Percentiles rank a stretch among this genome's conserved stretches.
Conservation (phyloP, 306 rosid species). For the Lablab purpureus region DNA sequence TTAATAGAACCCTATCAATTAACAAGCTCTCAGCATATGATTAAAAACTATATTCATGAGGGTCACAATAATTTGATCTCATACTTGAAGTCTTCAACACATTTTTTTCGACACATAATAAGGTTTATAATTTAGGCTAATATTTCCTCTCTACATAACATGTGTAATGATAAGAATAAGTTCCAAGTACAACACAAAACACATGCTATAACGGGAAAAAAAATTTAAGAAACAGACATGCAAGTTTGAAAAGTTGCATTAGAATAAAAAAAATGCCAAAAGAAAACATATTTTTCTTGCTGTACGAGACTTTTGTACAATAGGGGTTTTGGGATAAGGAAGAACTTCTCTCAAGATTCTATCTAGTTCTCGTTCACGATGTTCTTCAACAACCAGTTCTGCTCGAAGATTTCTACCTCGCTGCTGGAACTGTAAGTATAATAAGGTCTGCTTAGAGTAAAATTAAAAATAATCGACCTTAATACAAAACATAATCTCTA, state of each 20-base stretch:
- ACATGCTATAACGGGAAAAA: slow-evolving; percentile 10
- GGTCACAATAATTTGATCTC: too few relatives aligned
- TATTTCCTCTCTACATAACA: too few relatives aligned
- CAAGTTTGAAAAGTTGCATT: slow-evolving; percentile 31
- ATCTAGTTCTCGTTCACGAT: slow-evolving; percentile 79
- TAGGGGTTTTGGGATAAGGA: slow-evolving; percentile 81
- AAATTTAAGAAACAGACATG: slow-evolving; percentile 3
- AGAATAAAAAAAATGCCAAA: slow-evolving; percentile 6
- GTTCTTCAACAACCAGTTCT: slow-evolving; percentile 92
- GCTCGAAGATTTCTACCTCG: slow-evolving; percentile 81
- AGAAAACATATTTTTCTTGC: slow-evolving; percentile 67
- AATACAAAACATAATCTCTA: too few relatives aligned
- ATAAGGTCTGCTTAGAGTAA: slow-evolving; percentile 34
- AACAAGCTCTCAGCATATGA: too few relatives aligned
- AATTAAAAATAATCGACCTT: too few relatives aligned
- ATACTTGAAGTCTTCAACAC: too few relatives aligned
- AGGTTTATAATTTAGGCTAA: too few relatives aligned
- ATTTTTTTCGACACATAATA: too few relatives aligned
- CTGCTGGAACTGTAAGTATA: slow-evolving; percentile 75
- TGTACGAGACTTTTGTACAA: slow-evolving; percentile 66
- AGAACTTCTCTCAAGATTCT: too few relatives aligned
- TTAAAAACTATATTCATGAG: too few relatives aligned
- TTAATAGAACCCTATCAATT: too few relatives aligned
- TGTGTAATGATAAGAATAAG: background rate
- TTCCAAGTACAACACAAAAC: slow-evolving; percentile 17